These are phyloP conservation scores for Alternaria sp. DNA, from an alignment of 2,329 filamentous ascomycete genomes.

Conservation along the genomic window DNA sequence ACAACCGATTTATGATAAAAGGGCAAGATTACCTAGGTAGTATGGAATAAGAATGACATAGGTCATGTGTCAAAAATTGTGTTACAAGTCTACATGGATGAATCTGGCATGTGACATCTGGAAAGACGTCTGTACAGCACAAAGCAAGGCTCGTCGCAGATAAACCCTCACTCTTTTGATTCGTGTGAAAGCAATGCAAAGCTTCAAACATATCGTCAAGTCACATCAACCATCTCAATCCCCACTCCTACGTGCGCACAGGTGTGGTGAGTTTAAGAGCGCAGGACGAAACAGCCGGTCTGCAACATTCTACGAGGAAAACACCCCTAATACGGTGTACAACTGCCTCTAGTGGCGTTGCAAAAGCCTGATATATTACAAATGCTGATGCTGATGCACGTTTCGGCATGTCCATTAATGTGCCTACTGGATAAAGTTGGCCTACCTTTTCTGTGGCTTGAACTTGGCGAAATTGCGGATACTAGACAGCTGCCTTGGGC, in stretches of 20 bases:
- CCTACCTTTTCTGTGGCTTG: not conserved
- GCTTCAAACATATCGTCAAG: not conserved
- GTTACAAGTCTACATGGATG: not conserved
- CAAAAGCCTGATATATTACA: not conserved
- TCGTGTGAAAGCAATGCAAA: not conserved
- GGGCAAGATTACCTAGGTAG: not conserved
- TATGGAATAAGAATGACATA: not conserved
- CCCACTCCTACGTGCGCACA: too few relatives aligned
- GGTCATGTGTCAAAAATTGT: not conserved
- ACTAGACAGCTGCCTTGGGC: not conserved
- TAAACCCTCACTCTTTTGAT: not conserved
- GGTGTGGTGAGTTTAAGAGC: not conserved
- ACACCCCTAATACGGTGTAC: not conserved
- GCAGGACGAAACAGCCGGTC: not conserved
- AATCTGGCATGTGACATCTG: not conserved
- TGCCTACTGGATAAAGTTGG: not conserved
- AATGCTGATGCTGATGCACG: not conserved
- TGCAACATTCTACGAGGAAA: not conserved
- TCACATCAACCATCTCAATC: not conserved
- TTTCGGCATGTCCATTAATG: not conserved
- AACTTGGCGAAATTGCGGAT: not conserved
- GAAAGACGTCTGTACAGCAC: not conserved
- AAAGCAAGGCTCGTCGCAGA: not conserved
- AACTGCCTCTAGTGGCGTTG: not conserved
- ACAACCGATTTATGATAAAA: not conserved